These are phyloP conservation scores for Citrus cavaleriei DNA, from an alignment of 345 rosid genomes.

Conservation along the genomic window DNA sequence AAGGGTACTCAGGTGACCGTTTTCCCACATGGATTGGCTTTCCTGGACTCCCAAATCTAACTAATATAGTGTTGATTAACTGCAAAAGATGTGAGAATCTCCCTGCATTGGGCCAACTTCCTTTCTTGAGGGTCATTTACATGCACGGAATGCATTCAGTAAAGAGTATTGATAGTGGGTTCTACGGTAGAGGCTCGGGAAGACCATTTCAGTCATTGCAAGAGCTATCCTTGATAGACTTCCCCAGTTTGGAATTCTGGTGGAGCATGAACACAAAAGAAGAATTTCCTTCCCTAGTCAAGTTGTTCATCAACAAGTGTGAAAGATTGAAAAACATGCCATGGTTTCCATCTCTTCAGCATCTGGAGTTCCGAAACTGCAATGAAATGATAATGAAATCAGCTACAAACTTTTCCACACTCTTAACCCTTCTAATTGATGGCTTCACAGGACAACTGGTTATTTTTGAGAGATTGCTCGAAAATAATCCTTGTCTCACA, in stretches of 20 bases:
- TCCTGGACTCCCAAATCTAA: conserved; percentile 4
- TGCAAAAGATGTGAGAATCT: not conserved
- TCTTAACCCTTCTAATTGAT: conserved; percentile 1
- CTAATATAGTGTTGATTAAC: not conserved
- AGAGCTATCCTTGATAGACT: not conserved
- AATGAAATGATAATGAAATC: not conserved
- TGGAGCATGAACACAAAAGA: not conserved
- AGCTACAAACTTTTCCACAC: not conserved
- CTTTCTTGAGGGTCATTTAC: not conserved
- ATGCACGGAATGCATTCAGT: conserved; percentile 4
- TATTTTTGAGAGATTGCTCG: not conserved
- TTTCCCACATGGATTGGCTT: conserved; percentile 6
- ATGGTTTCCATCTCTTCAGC: conserved; percentile 4
- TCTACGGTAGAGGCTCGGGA: conserved; percentile 1
- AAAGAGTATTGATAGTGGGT: not conserved
- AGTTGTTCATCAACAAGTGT: conserved; percentile 4
- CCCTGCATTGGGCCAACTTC: conserved; percentile 3
- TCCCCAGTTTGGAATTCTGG: conserved; percentile 13
- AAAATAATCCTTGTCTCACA: conserved; percentile 4
- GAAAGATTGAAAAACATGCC: conserved; percentile 5
- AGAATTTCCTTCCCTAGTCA: conserved; percentile 4
- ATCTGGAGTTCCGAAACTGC: conserved; percentile 5
- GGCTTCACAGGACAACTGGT: not conserved
- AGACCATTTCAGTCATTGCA: conserved; percentile 3
- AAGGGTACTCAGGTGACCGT: conserved; percentile 3